A percentile compares a stretch with the other conserved stretches of the same genome.
Conservation (phyloP, 1,139 yeast genomes). For the Suhomyces bokatorum region DNA sequence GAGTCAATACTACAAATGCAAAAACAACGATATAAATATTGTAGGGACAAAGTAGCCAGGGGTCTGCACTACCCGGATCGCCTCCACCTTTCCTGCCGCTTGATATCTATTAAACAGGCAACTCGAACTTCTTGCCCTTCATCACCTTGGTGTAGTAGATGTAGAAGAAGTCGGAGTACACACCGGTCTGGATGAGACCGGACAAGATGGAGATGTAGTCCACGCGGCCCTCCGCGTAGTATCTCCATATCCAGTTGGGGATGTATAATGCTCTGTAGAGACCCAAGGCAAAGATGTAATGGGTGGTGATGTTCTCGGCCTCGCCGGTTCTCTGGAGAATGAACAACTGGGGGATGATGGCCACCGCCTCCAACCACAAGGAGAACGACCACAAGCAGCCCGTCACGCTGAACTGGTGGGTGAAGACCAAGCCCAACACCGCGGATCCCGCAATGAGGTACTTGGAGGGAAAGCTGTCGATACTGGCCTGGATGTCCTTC, state of each 20-base stretch:
- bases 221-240: constrained; percentile 61
- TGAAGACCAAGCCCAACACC: constrained; percentile 62
- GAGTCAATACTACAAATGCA: constrained; percentile 3
- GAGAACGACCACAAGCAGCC: constrained; percentile 79
- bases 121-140: constrained; percentile 76
- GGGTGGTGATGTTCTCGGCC: constrained; percentile 83
- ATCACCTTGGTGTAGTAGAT: constrained; percentile 78
- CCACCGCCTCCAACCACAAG: constrained; percentile 85
- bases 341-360: constrained; percentile 88
- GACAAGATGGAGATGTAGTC: constrained; percentile 75
- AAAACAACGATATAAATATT: background rate
- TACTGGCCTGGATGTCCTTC: constrained; percentile 50
- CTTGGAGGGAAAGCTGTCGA: constrained; percentile 74
- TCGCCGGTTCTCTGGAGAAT: constrained; percentile 88
- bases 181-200: constrained; percentile 80
- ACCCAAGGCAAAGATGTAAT: constrained; percentile 92
- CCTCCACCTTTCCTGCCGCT: background rate
- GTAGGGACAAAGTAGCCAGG: no score
- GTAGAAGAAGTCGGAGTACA: constrained; percentile 94
- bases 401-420: constrained; percentile 57
- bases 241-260: constrained; percentile 94
- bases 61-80: no score
- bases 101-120: constrained; percentile 55
- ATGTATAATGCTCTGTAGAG: constrained; percentile 83
- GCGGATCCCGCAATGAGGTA: constrained; percentile 69